Conservation (phyloP, 768 basidiomycete genomes). For the Termitomyces sp. region DNA sequence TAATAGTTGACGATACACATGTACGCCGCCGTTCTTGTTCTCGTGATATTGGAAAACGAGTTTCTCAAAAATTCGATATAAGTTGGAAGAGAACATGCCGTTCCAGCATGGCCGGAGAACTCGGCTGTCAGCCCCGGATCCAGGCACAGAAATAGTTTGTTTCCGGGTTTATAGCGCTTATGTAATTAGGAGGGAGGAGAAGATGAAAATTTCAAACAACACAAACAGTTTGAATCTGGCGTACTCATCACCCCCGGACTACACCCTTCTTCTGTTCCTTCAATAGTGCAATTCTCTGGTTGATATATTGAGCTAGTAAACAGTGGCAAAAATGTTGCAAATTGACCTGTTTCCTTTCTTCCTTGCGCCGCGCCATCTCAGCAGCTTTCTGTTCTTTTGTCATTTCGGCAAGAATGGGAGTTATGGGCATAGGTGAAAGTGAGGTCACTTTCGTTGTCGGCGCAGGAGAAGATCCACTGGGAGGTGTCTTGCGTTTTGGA, state of each 20-base stretch:
- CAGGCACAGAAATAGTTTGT: not conserved
- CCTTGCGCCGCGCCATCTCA: constrained; percentile 89
- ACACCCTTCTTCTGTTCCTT: constrained; percentile 75
- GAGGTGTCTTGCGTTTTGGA: constrained; percentile 12
- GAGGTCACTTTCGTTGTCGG: constrained; percentile 15
- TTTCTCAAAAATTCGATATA: not conserved
- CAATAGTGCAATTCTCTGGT: constrained; percentile 67
- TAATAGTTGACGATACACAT: not conserved
- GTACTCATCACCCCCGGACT: constrained; percentile 18
- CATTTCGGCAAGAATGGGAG: constrained; percentile 39
- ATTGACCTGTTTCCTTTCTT: constrained; percentile 81
- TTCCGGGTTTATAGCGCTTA: no score
- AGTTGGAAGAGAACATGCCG: not conserved
- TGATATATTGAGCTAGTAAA: not conserved
- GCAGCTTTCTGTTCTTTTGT: constrained; percentile 89
- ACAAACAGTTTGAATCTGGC: not conserved
- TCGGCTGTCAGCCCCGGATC: not conserved
- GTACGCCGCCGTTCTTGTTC: not conserved
- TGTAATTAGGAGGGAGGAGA: not conserved
- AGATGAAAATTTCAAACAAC: not conserved
- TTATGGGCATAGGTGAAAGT: constrained; percentile 13
- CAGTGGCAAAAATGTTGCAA: not conserved
- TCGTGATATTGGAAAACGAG: not conserved
- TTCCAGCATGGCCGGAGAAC: not conserved
- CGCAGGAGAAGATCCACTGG: constrained; percentile 14